phyloP scores from a whole-genome alignment of 2,329 filamentous ascomycete genomes.

The Verticillium dahliae region DNA sequence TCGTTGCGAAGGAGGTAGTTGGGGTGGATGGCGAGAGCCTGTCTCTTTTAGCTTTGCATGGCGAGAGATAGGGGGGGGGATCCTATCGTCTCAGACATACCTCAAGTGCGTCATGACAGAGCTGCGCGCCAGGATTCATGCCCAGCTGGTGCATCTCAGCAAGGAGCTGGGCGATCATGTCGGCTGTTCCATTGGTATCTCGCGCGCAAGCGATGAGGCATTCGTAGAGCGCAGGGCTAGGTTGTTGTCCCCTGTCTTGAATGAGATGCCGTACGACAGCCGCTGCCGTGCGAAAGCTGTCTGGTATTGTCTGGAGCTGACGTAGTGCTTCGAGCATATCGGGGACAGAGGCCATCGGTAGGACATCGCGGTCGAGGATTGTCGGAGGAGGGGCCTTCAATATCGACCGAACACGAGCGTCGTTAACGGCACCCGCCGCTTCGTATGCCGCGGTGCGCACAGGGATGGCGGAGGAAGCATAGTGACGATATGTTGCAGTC shows the following conservation, averaged over 20 bases:
- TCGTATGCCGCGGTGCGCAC: not conserved
- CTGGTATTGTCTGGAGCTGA: conserved; percentile 26
- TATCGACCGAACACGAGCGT: not conserved
- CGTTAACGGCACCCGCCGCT: conserved; percentile 6
- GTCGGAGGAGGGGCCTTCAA: conserved; percentile 8
- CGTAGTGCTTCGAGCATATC: conserved; percentile 43
- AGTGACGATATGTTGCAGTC: not conserved
- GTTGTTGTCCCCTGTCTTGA: conserved; percentile 42
- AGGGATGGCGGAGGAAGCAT: not conserved
- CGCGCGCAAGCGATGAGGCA: conserved; percentile 68
- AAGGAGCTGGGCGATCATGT: conserved; percentile 56
- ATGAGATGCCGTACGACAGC: conserved; percentile 54
- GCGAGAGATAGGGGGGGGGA: not conserved
- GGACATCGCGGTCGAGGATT: conserved; percentile 14
- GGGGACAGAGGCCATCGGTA: conserved; percentile 18
- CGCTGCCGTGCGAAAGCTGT: conserved; percentile 28
- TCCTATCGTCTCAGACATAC: conserved; percentile 28
- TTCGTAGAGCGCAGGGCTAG: conserved; percentile 61
- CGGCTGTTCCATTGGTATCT: conserved; percentile 60
- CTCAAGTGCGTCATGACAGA: conserved; percentile 68
- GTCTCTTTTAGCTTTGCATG: conserved; percentile 4
- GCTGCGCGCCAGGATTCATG: conserved; percentile 53
- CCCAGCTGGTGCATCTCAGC: conserved; percentile 61
- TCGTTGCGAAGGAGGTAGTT: conserved; percentile 71
- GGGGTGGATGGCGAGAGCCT: conserved; percentile 75